These are phyloP conservation scores for Ceratobasidium sp. DNA, from an alignment of 1,284 basidiomycete genomes.

Conservation along the genomic window DNA sequence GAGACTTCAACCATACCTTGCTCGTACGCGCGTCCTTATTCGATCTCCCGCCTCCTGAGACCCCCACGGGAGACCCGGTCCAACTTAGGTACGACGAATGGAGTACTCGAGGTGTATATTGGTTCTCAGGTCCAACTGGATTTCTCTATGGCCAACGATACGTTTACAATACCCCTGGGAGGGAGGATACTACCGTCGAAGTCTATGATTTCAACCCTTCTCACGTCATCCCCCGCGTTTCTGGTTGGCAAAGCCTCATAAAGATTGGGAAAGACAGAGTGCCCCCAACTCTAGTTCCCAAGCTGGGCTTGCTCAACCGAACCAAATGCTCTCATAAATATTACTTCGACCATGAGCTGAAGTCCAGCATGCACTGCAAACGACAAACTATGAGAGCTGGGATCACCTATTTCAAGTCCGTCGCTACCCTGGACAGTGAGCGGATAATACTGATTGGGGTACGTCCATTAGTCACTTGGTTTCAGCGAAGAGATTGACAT, in stretches of 20 bases:
- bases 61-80: not conserved
- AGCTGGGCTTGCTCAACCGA: not conserved
- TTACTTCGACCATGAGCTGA: slow-evolving; percentile 29
- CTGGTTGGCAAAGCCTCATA: slow-evolving; percentile 25
- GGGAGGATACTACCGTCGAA: not conserved
- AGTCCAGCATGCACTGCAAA: slow-evolving; percentile 26
- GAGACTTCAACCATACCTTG: slow-evolving; percentile 22
- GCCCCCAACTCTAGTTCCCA: not conserved
- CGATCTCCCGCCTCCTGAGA: not conserved
- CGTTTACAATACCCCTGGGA: not conserved
- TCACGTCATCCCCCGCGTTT: slow-evolving; percentile 1
- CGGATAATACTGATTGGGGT: slow-evolving; percentile 30
- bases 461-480: not conserved
- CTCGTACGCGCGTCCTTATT: slow-evolving; percentile 19
- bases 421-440: slow-evolving; percentile 23
- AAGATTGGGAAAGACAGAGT: not conserved
- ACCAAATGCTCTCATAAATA: slow-evolving; percentile 13
- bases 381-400: slow-evolving; percentile 26
- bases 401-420: not conserved
- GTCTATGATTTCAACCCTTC: slow-evolving; percentile 41
- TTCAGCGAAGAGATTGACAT: not conserved
- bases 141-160: slow-evolving; percentile 29
- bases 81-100: slow-evolving; percentile 21
- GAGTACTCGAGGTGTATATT: slow-evolving; percentile 19
- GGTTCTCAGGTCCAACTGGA: slow-evolving; percentile 20